Base-by-base conservation (phyloP, 306 rosid genomes). In the Hippophae gyantsensis region DNA sequence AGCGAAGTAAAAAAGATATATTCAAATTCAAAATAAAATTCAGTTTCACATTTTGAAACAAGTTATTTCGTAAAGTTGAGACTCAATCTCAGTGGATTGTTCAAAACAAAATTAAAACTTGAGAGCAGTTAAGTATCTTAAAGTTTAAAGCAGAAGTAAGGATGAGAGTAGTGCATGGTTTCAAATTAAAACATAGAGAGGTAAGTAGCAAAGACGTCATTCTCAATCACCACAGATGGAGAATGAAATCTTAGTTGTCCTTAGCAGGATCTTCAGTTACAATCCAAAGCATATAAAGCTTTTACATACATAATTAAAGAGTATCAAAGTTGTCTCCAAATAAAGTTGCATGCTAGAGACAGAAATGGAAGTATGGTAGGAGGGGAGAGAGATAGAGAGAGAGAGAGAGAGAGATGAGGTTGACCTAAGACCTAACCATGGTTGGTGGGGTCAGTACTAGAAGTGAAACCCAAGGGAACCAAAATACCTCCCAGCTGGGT, bases 381-480 rank as follows among this genome's bases (percentile, higher is more conserved):
- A 11, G 23, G 63, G 3, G 55, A 27, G 52, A 13, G 52, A 18
- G 51, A 9, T 51, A 46, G 68, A 18, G 75, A 61, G 13, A 72
- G 62, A 44, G 12, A 52, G 43, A 10, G 43, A 53, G 42, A 12
- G 57, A 27, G 8, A 23, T 6, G 63, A 26, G 76, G 62, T 68
- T 77, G 79, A 81, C 96, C 92, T 78, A 83, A 69, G 95, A 83
- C 95, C 96, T 92, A 92, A 92, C 98, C 98, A 92, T 92, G 98
- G 98, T 87, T 87, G 87, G 87, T 79, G 85, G 62, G 76, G 77
- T 32, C 38, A 32, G 38, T 75, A 87, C 83, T 81, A 80, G 79
- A 79, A 78, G 73, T 61, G 79, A 69, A 18, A 81, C 82, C 97
- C 85, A 79, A 79, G 89, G 98, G 96, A 86, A 85, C 72, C 98